Conservation (phyloP, 2,329 filamentous ascomycete genomes). For the Calonectria hongkongensis region DNA sequence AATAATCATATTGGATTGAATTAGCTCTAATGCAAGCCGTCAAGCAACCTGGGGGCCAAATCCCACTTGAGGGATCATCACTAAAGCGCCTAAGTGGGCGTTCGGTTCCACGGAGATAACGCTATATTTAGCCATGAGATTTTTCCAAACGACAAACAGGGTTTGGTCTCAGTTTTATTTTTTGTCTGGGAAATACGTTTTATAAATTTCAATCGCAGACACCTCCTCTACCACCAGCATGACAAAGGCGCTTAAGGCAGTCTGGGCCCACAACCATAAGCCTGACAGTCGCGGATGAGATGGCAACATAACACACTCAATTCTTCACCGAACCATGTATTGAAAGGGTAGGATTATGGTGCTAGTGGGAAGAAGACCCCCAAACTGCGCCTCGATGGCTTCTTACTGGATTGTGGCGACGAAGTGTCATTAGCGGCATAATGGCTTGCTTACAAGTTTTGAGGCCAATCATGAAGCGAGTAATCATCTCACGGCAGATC, state of each 20-base stretch:
- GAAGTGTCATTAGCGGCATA: no score
- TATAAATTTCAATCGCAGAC: no score
- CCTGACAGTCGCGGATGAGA: no score
- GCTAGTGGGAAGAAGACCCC: conserved; percentile 40
- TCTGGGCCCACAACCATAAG: no score
- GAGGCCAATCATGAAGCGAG: neutral
- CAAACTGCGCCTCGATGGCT: conserved; percentile 22
- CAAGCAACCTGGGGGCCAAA: neutral
- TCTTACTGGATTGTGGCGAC: neutral
- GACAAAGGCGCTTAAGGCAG: no score
- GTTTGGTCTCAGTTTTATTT: no score
- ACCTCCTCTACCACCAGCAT: no score
- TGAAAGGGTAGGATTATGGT: conserved; percentile 39
- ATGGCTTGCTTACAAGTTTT: neutral
- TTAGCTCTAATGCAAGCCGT: neutral
- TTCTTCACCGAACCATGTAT: neutral
- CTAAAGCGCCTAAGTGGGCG: neutral
- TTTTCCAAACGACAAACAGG: no score
- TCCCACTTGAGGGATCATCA: neutral
- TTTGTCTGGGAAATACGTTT: no score
- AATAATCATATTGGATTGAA: neutral
- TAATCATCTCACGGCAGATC: neutral
- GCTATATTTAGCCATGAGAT: neutral
- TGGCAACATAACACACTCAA: neutral
- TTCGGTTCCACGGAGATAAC: neutral